A percentile compares a stretch with the other conserved stretches of the same genome.
Conservation (phyloP, 768 basidiomycete species). For the Sarcodon aspratus region DNA sequence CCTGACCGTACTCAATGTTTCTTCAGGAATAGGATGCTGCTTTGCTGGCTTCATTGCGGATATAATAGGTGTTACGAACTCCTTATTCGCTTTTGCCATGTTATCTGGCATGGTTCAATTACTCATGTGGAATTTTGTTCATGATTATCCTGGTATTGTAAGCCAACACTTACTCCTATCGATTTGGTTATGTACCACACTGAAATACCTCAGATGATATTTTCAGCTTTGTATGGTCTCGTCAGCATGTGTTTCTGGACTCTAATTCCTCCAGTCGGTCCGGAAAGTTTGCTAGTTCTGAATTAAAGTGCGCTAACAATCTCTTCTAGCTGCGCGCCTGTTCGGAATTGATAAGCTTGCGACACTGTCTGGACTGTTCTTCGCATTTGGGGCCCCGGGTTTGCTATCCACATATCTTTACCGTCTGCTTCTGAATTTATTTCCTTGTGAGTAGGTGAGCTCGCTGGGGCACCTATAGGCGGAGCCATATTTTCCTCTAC, state of each 20-base stretch:
- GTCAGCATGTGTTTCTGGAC: too few species aligned
- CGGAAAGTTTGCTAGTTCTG: too few species aligned
- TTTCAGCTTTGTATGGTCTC: background rate
- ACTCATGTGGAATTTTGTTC: constrained; percentile 25
- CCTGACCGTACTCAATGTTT: constrained; percentile 9
- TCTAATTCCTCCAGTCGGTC: too few species aligned
- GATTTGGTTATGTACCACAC: background rate
- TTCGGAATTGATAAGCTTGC: background rate
- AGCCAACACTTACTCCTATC: background rate
- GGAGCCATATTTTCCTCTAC: constrained; percentile 9
- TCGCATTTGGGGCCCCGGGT: too few species aligned
- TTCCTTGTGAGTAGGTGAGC: constrained; percentile 11
- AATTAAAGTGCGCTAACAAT: too few species aligned
- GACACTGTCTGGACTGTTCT: background rate
- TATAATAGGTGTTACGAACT: constrained; percentile 25
- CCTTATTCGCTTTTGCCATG: constrained; percentile 22
- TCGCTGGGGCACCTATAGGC: constrained; percentile 10
- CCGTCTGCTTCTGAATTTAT: too few species aligned
- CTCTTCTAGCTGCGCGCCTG: too few species aligned
- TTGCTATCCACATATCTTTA: too few species aligned
- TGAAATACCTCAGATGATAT: too few species aligned
- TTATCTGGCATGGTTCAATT: constrained; percentile 24
- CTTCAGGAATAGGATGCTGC: constrained; percentile 14
- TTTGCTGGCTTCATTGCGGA: constrained; percentile 26
- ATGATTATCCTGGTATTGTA: constrained; percentile 16